Conservation (phyloP, 768 basidiomycete genomes). For the Collybiopsis confluens region DNA sequence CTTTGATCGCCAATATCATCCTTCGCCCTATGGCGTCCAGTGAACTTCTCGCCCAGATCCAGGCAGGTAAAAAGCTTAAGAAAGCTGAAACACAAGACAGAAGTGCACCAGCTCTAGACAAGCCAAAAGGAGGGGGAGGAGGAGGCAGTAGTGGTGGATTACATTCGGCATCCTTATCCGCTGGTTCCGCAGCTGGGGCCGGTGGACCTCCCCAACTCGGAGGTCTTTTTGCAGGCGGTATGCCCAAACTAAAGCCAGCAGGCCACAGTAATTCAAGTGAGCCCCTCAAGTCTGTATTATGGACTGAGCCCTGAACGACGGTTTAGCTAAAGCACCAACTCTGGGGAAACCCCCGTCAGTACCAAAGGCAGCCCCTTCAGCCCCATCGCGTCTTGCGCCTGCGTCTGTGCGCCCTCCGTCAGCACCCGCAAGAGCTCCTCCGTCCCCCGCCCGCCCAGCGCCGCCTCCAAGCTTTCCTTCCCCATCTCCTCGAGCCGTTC, state of each 20-base stretch:
- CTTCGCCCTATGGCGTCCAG: constrained; percentile 58
- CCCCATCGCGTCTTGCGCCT: constrained; percentile 29
- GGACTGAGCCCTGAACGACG: constrained; percentile 9
- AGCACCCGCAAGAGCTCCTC: constrained; percentile 24
- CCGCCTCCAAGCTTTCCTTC: constrained; percentile 25
- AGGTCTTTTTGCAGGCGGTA: constrained; percentile 84
- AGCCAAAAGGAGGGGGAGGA: constrained; percentile 32
- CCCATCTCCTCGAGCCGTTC: constrained; percentile 28
- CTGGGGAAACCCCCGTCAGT: constrained; percentile 66
- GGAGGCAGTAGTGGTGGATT: constrained; percentile 36
- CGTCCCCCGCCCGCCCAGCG: constrained; percentile 25
- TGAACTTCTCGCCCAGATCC: constrained; percentile 77
- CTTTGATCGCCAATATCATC: neutral
- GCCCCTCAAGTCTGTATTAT: constrained; percentile 13
- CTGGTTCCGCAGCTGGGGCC: constrained; percentile 24
- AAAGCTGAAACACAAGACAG: constrained; percentile 82
- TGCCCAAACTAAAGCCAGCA: constrained; percentile 87
- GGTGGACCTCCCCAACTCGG: constrained; percentile 77
- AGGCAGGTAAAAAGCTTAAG: constrained; percentile 77
- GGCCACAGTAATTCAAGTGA: constrained; percentile 56
- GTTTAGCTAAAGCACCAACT: constrained; percentile 53
- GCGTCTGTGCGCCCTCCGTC: constrained; percentile 21
- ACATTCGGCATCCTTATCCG: constrained; percentile 22
- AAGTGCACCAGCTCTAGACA: constrained; percentile 61
- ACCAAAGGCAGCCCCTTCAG: constrained; percentile 46